Base-by-base conservation (phyloP, 73 alveolate genomes). In the Paramecium octaurelia region DNA sequence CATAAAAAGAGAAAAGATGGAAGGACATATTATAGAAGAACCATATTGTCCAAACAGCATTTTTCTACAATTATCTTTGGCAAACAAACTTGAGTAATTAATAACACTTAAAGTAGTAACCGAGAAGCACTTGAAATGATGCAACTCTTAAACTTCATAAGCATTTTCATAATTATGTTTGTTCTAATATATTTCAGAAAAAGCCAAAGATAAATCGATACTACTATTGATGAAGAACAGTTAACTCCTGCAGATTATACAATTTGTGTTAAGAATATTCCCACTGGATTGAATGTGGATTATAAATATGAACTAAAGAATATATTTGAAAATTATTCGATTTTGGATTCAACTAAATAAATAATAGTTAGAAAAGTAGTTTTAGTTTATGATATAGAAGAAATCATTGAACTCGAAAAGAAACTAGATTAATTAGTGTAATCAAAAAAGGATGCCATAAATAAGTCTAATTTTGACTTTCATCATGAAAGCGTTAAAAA, bases 181-280 rank as follows among this genome's bases (percentile, higher is more conserved):
- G 75, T 89, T 21, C 57, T 89, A 14, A 34, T 89, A 48, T 89
- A 70, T 64, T 89, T 89, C 18, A 89, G 94, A 71, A 89, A 83
- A 64, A 89, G 88, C 31, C 76, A 89, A 71, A 89, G 94, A 71
- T 48, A 68, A 70, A 89, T 89, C 23, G 94, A 89, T 71, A 44
- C 76, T 58, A 83, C 80, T 12, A 89, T 89, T 70, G 94, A 89
- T 89, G 94, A 77, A 20, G 86, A 77, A 2, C 43, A 42, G 46
- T 70, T 83, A 4, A 89, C 94, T 4, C 94, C 94, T 23, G 86
- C 86, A 14, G 94, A 89, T 43, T 89, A 89, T 44, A 89, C 94
- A 8, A 71, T 89, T 4, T 70, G 86, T 77, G 94, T 89, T 1
- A 89, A 89, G 70, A 89, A 89, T 31, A 89, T 89, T 4, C 94